phyloP scores from a whole-genome alignment of 1,284 basidiomycete genomes.

The Tremellales sp. region DNA sequence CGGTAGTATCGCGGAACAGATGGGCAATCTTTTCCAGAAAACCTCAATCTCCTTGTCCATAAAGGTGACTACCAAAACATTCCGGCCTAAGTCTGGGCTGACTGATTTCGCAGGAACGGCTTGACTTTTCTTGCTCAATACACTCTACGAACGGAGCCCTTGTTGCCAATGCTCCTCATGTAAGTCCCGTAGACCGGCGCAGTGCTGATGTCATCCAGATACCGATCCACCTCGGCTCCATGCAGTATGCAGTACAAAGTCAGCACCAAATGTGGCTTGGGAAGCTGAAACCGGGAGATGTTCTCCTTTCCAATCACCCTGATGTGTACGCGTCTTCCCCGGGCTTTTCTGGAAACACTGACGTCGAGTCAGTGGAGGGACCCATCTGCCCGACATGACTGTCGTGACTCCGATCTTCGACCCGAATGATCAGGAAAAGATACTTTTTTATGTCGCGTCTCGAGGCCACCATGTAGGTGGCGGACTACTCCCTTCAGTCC shows the following conservation, averaged over 20 bases:
- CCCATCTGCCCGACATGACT: constrained; percentile 35
- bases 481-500: not conserved
- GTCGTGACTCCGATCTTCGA: constrained; percentile 33
- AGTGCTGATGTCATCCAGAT: constrained; percentile 29
- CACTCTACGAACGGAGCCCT: constrained; percentile 50
- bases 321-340: constrained; percentile 7
- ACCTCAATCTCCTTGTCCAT: constrained; percentile 48
- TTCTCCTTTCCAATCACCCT: constrained; percentile 51
- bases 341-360: too few relatives aligned
- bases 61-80: too few relatives aligned
- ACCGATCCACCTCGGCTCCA: constrained; percentile 52
- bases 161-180: constrained; percentile 54
- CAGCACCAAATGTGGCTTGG: constrained; percentile 43
- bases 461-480: constrained; percentile 33
- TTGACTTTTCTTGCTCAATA: constrained; percentile 52
- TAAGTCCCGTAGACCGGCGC: constrained; percentile 1
- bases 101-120: too few relatives aligned
- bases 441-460: constrained; percentile 34
- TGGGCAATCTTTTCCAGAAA: constrained; percentile 52
- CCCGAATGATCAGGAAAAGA: constrained; percentile 18
- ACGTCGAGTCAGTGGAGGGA: constrained; percentile 12
- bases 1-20: constrained; percentile 49
- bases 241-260: constrained; percentile 38
- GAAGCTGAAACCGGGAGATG: constrained; percentile 46
- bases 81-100: too few relatives aligned